A percentile compares a stretch with the other conserved stretches of the same genome.
These are phyloP conservation scores for Monilinia vaccinii-corymbosi DNA, from an alignment of 2,329 filamentous ascomycete genomes.

Conservation along the genomic window DNA sequence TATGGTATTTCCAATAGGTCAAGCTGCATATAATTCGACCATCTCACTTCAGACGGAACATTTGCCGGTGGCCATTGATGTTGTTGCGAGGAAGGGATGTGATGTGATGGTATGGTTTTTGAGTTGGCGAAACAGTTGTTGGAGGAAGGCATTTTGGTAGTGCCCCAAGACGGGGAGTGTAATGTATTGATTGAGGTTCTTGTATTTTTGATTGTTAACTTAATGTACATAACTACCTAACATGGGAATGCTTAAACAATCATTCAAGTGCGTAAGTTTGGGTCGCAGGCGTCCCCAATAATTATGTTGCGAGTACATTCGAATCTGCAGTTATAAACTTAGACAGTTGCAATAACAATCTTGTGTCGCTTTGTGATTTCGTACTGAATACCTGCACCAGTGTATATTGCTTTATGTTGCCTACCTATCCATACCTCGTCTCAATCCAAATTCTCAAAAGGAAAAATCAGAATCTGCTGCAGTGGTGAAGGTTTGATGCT, in stretches of 20 bases:
- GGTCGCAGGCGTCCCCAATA: not conserved
- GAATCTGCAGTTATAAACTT: too few species aligned
- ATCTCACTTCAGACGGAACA: conserved; percentile 41
- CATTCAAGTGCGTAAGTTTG: not conserved
- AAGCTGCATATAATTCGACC: conserved; percentile 36
- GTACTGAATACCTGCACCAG: not conserved
- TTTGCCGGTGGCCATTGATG: conserved; percentile 48
- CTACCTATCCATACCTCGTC: too few species aligned
- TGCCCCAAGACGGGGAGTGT: conserved; percentile 35
- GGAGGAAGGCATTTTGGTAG: conserved; percentile 38
- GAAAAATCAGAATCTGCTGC: too few species aligned
- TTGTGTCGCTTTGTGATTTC: not conserved
- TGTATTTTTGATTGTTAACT: not conserved
- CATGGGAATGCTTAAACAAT: not conserved
- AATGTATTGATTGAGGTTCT: conserved; percentile 13
- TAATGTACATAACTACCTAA: not conserved
- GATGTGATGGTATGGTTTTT: conserved; percentile 51
- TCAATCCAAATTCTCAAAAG: too few species aligned
- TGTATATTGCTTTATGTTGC: too few species aligned
- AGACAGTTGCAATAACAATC: too few species aligned
- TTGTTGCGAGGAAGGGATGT: conserved; percentile 50
- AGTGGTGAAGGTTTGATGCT: too few species aligned
- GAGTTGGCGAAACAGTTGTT: conserved; percentile 44
- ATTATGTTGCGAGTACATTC: not conserved
- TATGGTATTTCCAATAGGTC: conserved; percentile 34